Evolutionary conservation across 2,329 filamentous ascomycete species (phyloP).

Genomic region (Diaporthe australafricana): DNA sequence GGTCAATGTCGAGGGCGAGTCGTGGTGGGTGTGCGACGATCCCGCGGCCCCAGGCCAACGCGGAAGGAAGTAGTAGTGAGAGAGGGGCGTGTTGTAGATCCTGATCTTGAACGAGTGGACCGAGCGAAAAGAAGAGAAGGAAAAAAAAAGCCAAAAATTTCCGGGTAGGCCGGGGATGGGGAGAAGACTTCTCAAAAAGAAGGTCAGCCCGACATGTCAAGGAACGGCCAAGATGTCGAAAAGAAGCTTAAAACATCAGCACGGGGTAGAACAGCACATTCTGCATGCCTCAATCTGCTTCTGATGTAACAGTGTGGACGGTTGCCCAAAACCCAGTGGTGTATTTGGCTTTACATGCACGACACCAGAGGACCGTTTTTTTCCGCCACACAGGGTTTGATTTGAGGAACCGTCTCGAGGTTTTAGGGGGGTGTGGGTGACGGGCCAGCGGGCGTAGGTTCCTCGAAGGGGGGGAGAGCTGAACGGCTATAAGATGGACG

Average conservation of each 20-base stretch:
- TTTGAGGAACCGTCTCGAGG: constrained; percentile 10
- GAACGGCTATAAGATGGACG: neutral
- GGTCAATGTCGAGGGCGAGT: neutral
- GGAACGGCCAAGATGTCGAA: neutral
- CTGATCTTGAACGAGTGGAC: neutral
- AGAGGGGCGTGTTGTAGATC: neutral
- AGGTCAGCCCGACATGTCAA: neutral
- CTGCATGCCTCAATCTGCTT: neutral
- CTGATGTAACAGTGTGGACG: neutral
- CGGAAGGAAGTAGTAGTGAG: neutral
- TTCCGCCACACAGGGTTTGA: constrained; percentile 11
- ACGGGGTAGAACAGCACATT: neutral
- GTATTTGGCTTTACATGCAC: constrained; percentile 10
- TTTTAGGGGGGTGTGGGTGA: constrained; percentile 12
- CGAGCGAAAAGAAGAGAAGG: neutral
- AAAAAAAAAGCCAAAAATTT: neutral
- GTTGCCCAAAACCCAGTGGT: neutral
- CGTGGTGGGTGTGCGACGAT: constrained; percentile 13
- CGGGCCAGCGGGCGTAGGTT: neutral
- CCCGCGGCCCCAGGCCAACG: constrained; percentile 22
- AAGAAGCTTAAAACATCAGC: constrained; percentile 11
- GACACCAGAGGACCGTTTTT: constrained; percentile 5
- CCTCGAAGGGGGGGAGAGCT: neutral
- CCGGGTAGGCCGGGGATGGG: neutral
- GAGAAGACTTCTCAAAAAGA: constrained; percentile 1